Evolutionary conservation across 2,329 filamentous ascomycete genomes (phyloP).

Genomic region (Pseudogymnoascus destructans): DNA sequence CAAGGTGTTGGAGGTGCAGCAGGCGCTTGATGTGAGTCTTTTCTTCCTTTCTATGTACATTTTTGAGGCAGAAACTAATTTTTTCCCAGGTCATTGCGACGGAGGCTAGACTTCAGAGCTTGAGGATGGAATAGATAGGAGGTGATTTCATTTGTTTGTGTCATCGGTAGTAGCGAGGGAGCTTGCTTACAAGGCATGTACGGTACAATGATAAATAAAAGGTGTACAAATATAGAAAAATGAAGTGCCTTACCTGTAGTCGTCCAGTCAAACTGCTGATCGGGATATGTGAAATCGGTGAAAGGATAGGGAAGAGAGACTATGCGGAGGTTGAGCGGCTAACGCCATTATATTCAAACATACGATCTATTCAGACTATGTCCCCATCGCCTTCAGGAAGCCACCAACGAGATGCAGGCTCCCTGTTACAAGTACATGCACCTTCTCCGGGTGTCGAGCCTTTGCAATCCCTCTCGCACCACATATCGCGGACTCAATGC

Average conservation of each 20-base stretch:
- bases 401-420: slow-evolving; percentile 48
- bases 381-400: background rate
- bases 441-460: slow-evolving; percentile 17
- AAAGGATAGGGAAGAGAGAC: background rate
- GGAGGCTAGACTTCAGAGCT: slow-evolving; percentile 76
- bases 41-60: slow-evolving; percentile 4
- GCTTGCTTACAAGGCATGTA: slow-evolving; percentile 1
- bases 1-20: slow-evolving; percentile 85
- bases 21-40: slow-evolving; percentile 78
- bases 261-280: background rate
- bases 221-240: slow-evolving; percentile 7
- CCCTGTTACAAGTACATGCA: slow-evolving; percentile 38
- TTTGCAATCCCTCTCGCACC: slow-evolving; percentile 30
- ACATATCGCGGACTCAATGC: slow-evolving; percentile 42
- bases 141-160: background rate
- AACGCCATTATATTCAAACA: background rate
- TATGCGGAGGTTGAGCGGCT: background rate
- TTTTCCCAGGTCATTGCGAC: slow-evolving; percentile 63
- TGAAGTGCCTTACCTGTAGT: background rate
- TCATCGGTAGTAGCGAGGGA: background rate
- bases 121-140: slow-evolving; percentile 57
- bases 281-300: background rate
- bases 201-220: slow-evolving; percentile 4
- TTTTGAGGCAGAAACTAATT: slow-evolving; percentile 14
- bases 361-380: background rate